phyloP scores from a whole-genome alignment of 192 early-diverging fungal genomes.

The Diversispora eburnea region DNA sequence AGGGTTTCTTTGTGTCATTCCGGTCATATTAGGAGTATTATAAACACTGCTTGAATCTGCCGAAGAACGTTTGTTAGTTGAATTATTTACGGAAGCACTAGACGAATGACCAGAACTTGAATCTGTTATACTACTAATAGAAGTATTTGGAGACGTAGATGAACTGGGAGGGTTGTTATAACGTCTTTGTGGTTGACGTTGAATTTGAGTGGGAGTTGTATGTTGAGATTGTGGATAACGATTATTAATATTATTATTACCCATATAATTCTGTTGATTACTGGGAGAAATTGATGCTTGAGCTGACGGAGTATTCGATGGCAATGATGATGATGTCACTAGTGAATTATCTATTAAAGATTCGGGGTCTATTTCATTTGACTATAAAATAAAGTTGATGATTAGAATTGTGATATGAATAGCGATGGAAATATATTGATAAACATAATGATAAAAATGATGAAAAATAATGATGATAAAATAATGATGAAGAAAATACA shows the following conservation, averaged over 20 bases:
- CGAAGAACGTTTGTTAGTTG: slow-evolving; percentile 28
- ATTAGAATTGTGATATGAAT: too few species aligned
- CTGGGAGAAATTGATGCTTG: slow-evolving; percentile 14
- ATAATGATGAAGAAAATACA: background rate
- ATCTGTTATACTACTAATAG: slow-evolving; percentile 15
- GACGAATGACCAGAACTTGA: too few species aligned
- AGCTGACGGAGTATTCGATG: background rate
- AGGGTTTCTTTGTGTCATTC: slow-evolving; percentile 18
- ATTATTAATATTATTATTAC: background rate
- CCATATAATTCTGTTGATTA: slow-evolving; percentile 11
- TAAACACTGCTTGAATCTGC: slow-evolving; percentile 8
- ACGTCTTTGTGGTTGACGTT: slow-evolving; percentile 28
- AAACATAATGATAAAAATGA: background rate
- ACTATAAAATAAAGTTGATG: background rate
- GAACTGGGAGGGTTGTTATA: background rate
- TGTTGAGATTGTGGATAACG: slow-evolving; percentile 10
- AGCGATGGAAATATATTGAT: too few species aligned
- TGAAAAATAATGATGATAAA: background rate
- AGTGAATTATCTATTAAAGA: slow-evolving; percentile 9
- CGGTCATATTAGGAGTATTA: slow-evolving; percentile 14
- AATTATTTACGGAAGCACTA: background rate
- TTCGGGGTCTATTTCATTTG: background rate
- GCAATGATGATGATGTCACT: background rate
- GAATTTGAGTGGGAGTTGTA: slow-evolving; percentile 30
- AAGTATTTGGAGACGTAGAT: slow-evolving; percentile 4